phyloP scores from a whole-genome alignment of 495 filamentous ascomycete genomes.

The Poronia punctata region DNA sequence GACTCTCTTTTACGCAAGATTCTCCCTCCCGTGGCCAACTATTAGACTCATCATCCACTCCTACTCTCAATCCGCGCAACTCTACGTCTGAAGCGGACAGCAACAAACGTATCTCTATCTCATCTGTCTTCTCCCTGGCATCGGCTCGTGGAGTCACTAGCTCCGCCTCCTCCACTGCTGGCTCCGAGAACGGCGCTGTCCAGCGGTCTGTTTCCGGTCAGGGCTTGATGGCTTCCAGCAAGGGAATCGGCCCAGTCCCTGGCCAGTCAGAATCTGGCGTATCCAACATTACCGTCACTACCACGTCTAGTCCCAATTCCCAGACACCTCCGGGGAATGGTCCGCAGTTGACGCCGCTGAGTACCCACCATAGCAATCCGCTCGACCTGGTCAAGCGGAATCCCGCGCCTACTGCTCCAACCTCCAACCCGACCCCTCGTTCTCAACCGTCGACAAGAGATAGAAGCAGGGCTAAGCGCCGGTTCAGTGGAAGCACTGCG shows the following conservation, averaged over 20 bases:
- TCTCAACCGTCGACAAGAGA: slow-evolving; percentile 52
- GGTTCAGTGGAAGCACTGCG: slow-evolving; percentile 69
- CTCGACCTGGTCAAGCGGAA: slow-evolving; percentile 30
- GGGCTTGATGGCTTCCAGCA: slow-evolving; percentile 33
- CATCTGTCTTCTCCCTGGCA: slow-evolving; percentile 57
- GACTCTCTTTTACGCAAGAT: slow-evolving; percentile 24
- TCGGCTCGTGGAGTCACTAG: slow-evolving; percentile 44
- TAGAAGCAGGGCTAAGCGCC: slow-evolving; percentile 63
- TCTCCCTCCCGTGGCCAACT: slow-evolving; percentile 22
- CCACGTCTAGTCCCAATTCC: slow-evolving; percentile 35
- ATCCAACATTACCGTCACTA: slow-evolving; percentile 50
- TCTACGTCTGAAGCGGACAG: slow-evolving; percentile 35
- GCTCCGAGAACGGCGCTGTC: slow-evolving; percentile 26
- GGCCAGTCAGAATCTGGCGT: slow-evolving; percentile 44
- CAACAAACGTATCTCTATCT: slow-evolving; percentile 57
- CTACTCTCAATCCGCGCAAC: slow-evolving; percentile 36
- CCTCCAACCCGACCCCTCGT: slow-evolving; percentile 22
- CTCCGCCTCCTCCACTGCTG: slow-evolving; percentile 33
- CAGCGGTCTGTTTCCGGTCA: slow-evolving; percentile 24
- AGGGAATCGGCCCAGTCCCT: slow-evolving; percentile 24
- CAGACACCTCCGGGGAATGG: slow-evolving; percentile 21
- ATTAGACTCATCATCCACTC: too few species aligned
- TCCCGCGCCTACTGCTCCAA: slow-evolving; percentile 11
- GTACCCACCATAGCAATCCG: slow-evolving; percentile 27
- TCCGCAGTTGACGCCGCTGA: slow-evolving; percentile 39